A percentile compares a stretch with the other conserved stretches of the same genome.
Evolutionary conservation across 2,329 filamentous ascomycete species (phyloP).

Genomic region (Trichophyton rubrum): DNA sequence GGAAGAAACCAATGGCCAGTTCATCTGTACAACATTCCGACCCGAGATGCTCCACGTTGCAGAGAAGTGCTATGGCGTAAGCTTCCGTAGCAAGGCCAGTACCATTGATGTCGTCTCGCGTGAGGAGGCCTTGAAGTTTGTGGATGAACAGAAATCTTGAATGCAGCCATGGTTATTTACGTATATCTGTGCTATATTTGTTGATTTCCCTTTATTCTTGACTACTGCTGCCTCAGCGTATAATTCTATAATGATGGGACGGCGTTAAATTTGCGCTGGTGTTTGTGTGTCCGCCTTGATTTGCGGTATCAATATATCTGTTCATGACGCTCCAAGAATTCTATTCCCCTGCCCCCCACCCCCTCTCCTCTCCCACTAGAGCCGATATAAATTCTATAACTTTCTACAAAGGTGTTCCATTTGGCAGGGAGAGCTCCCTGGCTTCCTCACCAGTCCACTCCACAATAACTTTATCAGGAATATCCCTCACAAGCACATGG

Average conservation of each 20-base stretch:
- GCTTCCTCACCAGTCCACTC: conserved; percentile 33
- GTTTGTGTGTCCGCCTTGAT: background rate
- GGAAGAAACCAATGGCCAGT: conserved; percentile 51
- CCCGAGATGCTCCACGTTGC: conserved; percentile 92
- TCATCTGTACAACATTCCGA: conserved; percentile 97
- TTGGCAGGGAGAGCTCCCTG: background rate
- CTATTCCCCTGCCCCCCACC: no score
- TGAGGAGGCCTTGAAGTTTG: conserved; percentile 83
- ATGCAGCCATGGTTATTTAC: background rate
- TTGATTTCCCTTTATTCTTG: background rate
- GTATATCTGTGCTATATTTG: background rate
- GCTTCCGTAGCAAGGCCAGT: conserved; percentile 82
- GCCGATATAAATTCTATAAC: background rate
- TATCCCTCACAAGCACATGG: conserved; percentile 42
- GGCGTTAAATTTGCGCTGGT: background rate
- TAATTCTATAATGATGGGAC: background rate
- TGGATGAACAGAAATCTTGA: conserved; percentile 62
- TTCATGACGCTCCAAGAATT: background rate
- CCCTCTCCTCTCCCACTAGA: no score
- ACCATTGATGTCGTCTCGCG: conserved; percentile 79
- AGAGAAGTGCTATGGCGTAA: conserved; percentile 95
- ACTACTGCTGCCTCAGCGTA: background rate
- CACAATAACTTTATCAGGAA: conserved; percentile 31
- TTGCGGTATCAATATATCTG: background rate
- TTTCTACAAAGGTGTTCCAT: background rate